A percentile compares a stretch with the other conserved stretches of the same genome.
These are phyloP conservation scores for Backusella luteola DNA, from an alignment of 192 early-diverging fungal species.

Conservation along the genomic window DNA sequence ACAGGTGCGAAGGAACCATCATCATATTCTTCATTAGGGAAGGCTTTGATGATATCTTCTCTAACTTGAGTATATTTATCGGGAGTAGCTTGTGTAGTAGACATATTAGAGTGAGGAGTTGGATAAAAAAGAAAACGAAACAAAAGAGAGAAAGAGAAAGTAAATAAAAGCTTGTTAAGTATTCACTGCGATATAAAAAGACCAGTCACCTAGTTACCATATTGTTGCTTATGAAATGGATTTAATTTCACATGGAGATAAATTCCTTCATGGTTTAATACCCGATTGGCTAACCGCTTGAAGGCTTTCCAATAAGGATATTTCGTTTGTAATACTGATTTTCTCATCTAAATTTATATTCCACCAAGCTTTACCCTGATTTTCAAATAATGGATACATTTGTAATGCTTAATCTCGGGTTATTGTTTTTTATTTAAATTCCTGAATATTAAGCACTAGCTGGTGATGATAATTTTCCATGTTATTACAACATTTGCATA, in stretches of 20 bases:
- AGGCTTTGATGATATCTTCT: conserved; percentile 37
- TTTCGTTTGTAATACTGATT: not conserved
- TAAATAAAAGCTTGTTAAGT: not conserved
- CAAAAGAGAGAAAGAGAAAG: conserved; percentile 1
- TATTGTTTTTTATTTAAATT: not conserved
- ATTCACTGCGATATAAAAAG: not conserved
- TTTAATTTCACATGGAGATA: conserved; percentile 19
- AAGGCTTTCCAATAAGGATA: not conserved
- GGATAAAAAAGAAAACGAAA: not conserved
- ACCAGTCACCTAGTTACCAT: not conserved
- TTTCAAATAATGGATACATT: not conserved
- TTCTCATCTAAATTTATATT: not conserved
- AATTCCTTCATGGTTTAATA: not conserved
- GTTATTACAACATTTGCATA: no score
- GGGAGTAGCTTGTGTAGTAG: conserved; percentile 24
- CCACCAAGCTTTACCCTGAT: not conserved
- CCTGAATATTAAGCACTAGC: no score
- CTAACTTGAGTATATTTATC: conserved; percentile 43
- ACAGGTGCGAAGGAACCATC: conserved; percentile 73
- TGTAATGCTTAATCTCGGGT: not conserved
- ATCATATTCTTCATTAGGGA: conserved; percentile 39
- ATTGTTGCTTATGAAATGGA: conserved; percentile 3
- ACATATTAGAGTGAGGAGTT: conserved; percentile 30
- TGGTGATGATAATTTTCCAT: no score
- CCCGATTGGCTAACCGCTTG: not conserved